Evolutionary conservation across 2,329 filamentous ascomycete species (phyloP), one percentile per base, ranked within the genome.

Genomic region (Ascochyta lentis): DNA sequence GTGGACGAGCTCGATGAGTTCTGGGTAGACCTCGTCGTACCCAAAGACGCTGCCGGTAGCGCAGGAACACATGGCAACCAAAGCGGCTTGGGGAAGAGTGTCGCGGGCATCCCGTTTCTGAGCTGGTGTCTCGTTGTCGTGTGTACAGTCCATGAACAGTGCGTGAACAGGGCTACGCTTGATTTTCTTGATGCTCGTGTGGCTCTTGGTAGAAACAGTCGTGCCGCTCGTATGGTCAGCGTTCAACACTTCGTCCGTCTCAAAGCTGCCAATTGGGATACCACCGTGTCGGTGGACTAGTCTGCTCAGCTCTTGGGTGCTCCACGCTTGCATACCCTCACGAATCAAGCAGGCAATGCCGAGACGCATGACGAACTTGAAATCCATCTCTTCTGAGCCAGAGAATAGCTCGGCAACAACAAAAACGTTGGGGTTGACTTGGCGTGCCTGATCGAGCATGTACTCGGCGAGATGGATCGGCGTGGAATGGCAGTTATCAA

Each of bases 261-360:
- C 93, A 68, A 99, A 98, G 75, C 94, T 98, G 54, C 95, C 95
- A 71, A 99, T 97, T 0, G 96, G 95, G 24, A 92, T 87, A 34
- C 95, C 95, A 29, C 92, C 94, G 74, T 99, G 93, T 60, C 89
- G 89, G 77, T 99, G 96, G 10, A 99, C 93, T 31, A 99, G 83
- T 41, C 93, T 84, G 76, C 93, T 97, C 60, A 99, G 82, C 76
- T 99, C 96, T 10, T 86, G 91, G 1, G 95, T 96, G 71, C 90
- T 94, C 94, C 94, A 98, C 29, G 93, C 91, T 75, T 99, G 95
- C 96, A 99, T 99, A 10, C 94, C 94, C 77, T 99, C 95, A 56
- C 95, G 88, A 64, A 99, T 96, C 46, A 99, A 83, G 6, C 92
- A 91, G 74, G 91, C 96, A 52, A 99, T 83, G 6, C 95, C 95